Evolutionary conservation across 164 flowering plant genomes (phyloP), one percentile per base, ranked within the genome.

Genomic region (Nymphaea colorata): DNA sequence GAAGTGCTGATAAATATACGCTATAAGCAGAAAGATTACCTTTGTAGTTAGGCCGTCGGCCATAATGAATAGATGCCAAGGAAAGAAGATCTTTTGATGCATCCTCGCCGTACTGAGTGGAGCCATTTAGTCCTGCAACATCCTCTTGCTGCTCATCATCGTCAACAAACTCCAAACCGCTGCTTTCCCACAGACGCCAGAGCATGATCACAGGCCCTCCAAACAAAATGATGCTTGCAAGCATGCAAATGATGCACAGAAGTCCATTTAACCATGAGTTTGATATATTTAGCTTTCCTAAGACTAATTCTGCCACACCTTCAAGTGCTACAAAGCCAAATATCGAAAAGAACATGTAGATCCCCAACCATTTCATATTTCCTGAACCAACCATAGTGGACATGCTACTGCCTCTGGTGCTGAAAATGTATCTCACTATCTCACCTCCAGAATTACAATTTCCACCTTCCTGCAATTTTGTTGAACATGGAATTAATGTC

Each of bases 371-470:
- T 66, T 82, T 45, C 25, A 71, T 82, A 71, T 86, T 72, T 63
- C 93, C 97, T 45, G 98, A 91, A 8, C 97, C 97, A 75, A 82
- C 98, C 82, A 89, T 76, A 70, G 72, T 79, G 55, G 96, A 93
- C 81, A 93, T 86, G 72, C 75, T 73, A 68, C 71, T 43, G n/a
- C 81, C 78, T 25, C 36, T 25, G 36, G 36, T 25, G 36, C 36
- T 25, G 36, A 25, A 25, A 25, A 25, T 25, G 36, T 25, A 25
- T 25, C 36, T 25, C 36, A 25, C 36, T 25, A 25, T 25, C 36
- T 25, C 36, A 25, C 36, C 36, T 25, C 36, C 36, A 25, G 36
- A 25, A 25, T 25, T 25, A 25, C 36, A 25, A 25, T 25, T 25
- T 25, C 36, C 36, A 25, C 36, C 36, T 25, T 25, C 36, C 36